Evolutionary conservation across 768 basidiomycete species (phyloP), one percentile per base, ranked within the genome.

Genomic region (Myochromella boudieri): DNA sequence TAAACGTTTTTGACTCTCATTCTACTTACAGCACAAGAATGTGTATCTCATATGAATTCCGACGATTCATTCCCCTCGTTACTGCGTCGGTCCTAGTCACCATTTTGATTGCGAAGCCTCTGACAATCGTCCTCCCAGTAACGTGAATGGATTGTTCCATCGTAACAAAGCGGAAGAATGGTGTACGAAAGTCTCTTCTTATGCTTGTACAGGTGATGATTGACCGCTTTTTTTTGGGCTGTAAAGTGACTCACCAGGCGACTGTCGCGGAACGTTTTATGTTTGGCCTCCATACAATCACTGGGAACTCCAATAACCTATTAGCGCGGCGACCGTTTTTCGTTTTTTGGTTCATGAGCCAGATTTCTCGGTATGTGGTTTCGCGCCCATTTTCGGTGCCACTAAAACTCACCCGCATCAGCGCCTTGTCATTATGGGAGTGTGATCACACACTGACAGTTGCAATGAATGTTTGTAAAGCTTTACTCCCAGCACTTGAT

Each of bases 331-430:
- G 85, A 46, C 86, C 86, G 8, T 84, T 84, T 59, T 84, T 80
- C 59, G 70, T 80, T 18, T 85, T 85, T 60, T 87, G 84, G 85
- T 86, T 88, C 58, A 84, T 85, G 82, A 75, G 75, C 17, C 84
- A 87, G 63, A 76, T 87, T 43, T 72, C 69, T 58, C 74, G 80
- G 82, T 78, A 46, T 42, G 62, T 61, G 44, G 36, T 39, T 17
- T 36, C 14, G 21, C 43, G 25, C 18, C 38, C 14, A 31, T 42
- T 48, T 53, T 45, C 43, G 36, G 3, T 18, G 31, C 24, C 7
- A 42, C 15, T 54, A 34, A 42, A 34, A 42, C 34, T 37, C 48
- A 11, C 20, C 41, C 53, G 25, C 51, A 24, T 29, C 10, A 84
- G 82, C 45, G 73, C 77, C 4, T 57, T 87, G 45, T 67, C 68